These are phyloP conservation scores for Uncinocarpus reesii DNA, from an alignment of 2,329 filamentous ascomycete species.

Conservation along the genomic window DNA sequence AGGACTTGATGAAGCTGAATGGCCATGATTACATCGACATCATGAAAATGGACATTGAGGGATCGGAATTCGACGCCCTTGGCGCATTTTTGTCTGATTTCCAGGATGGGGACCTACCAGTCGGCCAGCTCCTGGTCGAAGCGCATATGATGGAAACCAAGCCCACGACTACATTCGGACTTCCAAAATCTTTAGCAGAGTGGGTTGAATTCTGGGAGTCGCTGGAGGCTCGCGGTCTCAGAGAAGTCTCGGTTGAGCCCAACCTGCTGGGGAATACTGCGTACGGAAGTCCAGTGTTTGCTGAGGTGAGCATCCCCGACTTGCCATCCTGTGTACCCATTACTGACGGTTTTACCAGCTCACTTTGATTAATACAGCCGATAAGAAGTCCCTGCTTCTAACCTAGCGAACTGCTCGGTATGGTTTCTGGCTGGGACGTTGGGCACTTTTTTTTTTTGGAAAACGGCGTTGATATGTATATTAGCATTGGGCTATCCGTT, in stretches of 20 bases:
- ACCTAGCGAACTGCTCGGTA: too few species aligned
- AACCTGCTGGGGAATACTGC: slow-evolving; percentile 20
- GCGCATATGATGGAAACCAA: slow-evolving; percentile 4
- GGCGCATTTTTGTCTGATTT: slow-evolving; percentile 11
- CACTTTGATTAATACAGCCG: slow-evolving; percentile 4
- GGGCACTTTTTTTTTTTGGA: too few species aligned
- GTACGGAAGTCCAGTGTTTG: slow-evolving; percentile 7
- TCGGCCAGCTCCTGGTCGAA: slow-evolving; percentile 11
- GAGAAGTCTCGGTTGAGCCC: slow-evolving; percentile 22
- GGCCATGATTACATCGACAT: slow-evolving; percentile 16
- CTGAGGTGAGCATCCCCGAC: slow-evolving; percentile 6
- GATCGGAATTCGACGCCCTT: slow-evolving; percentile 14
- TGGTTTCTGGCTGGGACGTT: too few species aligned
- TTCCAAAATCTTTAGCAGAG: slow-evolving; percentile 10
- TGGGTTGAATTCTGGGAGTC: slow-evolving; percentile 25
- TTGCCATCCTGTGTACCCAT: too few species aligned
- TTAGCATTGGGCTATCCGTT: too few species aligned
- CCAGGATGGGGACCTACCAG: slow-evolving; percentile 1
- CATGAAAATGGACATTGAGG: slow-evolving; percentile 16
- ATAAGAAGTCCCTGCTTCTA: slow-evolving; percentile 7
- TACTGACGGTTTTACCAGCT: slow-evolving; percentile 2
- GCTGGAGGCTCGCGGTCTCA: slow-evolving; percentile 23
- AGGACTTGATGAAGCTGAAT: slow-evolving; percentile 14
- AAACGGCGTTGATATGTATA: too few species aligned
- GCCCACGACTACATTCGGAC: not conserved